Evolutionary conservation across 306 rosid genomes (phyloP).

Genomic region (Astragalus glycyphyllos): DNA sequence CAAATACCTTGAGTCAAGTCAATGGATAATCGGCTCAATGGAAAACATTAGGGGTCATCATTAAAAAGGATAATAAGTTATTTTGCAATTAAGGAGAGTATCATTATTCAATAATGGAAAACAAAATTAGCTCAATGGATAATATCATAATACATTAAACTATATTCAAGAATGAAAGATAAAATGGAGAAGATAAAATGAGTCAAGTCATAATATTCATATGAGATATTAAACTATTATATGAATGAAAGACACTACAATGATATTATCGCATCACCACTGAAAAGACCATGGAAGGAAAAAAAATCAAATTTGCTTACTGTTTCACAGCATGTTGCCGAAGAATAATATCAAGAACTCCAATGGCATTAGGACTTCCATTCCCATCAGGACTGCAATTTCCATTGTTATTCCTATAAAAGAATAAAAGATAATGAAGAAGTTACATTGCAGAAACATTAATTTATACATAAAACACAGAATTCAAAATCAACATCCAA

Average conservation of each 20-base stretch:
- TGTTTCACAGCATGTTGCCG: conserved; percentile 94
- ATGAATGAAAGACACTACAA: not conserved
- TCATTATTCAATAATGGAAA: no score
- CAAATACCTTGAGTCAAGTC: no score
- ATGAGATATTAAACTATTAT: not conserved
- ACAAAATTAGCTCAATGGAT: no score
- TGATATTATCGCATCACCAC: not conserved
- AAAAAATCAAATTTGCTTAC: conserved; percentile 50
- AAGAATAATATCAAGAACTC: conserved; percentile 83
- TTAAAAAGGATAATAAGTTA: no score
- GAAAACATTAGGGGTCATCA: no score
- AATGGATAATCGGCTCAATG: no score
- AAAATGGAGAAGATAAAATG: not conserved
- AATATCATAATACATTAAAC: no score
- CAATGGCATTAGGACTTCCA: conserved; percentile 70
- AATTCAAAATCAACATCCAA: not conserved
- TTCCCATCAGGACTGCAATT: conserved; percentile 60
- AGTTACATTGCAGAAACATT: not conserved
- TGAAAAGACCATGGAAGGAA: not conserved
- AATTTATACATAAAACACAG: not conserved
- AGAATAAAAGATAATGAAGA: not conserved
- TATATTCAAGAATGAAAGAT: no score
- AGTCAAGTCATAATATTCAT: no score
- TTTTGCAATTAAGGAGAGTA: no score
- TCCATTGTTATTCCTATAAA: conserved; percentile 66